These are phyloP conservation scores for Metschnikowia vanudenii DNA, from an alignment of 805 yeast genomes.

Conservation along the genomic window DNA sequence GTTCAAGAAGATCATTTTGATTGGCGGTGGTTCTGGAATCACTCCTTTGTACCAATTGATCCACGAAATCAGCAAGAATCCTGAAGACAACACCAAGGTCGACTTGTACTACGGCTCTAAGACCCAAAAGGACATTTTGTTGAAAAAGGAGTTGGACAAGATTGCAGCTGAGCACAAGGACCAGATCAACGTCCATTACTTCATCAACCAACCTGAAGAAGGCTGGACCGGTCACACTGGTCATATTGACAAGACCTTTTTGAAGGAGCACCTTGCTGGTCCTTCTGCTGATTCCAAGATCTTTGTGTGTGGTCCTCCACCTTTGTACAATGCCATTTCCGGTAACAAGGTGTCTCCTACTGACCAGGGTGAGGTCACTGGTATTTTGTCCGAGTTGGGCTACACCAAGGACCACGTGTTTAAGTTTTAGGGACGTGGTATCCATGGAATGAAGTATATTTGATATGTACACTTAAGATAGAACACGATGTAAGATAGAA, in stretches of 20 bases:
- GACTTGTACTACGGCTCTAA: constrained; percentile 77
- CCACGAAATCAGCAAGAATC: constrained; percentile 72
- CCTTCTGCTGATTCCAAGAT: constrained; percentile 62
- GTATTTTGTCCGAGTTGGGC: constrained; percentile 85
- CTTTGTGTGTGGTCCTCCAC: constrained; percentile 96
- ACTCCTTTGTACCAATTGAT: constrained; percentile 91
- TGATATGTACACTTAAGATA: too few relatives aligned
- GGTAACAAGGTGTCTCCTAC: constrained; percentile 82
- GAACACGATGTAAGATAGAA: too few relatives aligned
- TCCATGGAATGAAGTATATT: too few relatives aligned
- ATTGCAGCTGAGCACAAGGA: constrained; percentile 68
- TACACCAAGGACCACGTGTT: constrained; percentile 83
- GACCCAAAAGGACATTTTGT: constrained; percentile 74
- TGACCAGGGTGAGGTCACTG: constrained; percentile 94
- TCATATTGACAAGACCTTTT: constrained; percentile 71
- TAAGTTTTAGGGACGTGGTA: constrained; percentile 67
- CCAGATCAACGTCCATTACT: constrained; percentile 74
- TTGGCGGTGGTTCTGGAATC: constrained; percentile 97
- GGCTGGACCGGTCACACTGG: constrained; percentile 65
- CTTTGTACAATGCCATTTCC: constrained; percentile 80
- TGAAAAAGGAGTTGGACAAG: constrained; percentile 73
- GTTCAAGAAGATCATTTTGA: constrained; percentile 71
- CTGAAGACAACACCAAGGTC: constrained; percentile 86
- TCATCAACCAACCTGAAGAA: constrained; percentile 64
- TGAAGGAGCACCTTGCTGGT: constrained; percentile 58